phyloP scores from a whole-genome alignment of 768 basidiomycete genomes.

The Pilatotrama ljubarskyi region DNA sequence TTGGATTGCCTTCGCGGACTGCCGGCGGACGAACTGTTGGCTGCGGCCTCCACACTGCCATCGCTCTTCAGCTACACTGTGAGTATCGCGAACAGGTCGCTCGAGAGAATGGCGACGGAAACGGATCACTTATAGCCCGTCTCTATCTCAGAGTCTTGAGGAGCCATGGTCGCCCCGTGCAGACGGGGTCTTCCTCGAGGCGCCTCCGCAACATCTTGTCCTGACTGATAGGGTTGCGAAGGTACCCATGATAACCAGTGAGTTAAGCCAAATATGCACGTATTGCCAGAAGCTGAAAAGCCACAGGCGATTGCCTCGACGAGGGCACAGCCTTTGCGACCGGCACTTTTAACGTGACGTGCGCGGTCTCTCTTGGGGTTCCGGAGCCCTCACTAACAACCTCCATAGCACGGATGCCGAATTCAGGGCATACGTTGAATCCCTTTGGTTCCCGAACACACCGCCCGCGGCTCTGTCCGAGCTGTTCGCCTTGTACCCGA shows the following conservation, averaged over 20 bases:
- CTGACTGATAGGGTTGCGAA: slow-evolving; percentile 46
- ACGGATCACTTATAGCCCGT: too few species aligned
- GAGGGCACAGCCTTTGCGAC: slow-evolving; percentile 48
- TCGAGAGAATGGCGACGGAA: neutral
- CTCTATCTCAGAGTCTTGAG: slow-evolving; percentile 23
- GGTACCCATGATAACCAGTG: slow-evolving; percentile 50
- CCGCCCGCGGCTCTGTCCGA: slow-evolving; percentile 10
- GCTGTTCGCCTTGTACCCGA: slow-evolving; percentile 31
- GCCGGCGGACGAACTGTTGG: slow-evolving; percentile 32
- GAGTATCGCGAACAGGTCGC: slow-evolving; percentile 24
- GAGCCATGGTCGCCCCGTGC: slow-evolving; percentile 46
- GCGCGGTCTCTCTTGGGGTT: neutral
- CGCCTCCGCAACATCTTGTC: slow-evolving; percentile 41
- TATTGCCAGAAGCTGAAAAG: too few species aligned
- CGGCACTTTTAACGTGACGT: slow-evolving; percentile 29
- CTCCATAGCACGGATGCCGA: slow-evolving; percentile 22
- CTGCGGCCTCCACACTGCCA: slow-evolving; percentile 35
- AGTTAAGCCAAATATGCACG: neutral
- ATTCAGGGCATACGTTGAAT: slow-evolving; percentile 9
- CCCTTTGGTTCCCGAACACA: slow-evolving; percentile 21
- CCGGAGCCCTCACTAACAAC: neutral
- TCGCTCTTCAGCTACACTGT: slow-evolving; percentile 34
- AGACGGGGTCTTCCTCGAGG: slow-evolving; percentile 51
- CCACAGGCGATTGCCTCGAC: slow-evolving; percentile 50
- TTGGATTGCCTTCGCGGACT: slow-evolving; percentile 44